These are phyloP conservation scores for Nyctanthes arbortristis DNA, from an alignment of 257 asterid species.

Conservation along the genomic window DNA sequence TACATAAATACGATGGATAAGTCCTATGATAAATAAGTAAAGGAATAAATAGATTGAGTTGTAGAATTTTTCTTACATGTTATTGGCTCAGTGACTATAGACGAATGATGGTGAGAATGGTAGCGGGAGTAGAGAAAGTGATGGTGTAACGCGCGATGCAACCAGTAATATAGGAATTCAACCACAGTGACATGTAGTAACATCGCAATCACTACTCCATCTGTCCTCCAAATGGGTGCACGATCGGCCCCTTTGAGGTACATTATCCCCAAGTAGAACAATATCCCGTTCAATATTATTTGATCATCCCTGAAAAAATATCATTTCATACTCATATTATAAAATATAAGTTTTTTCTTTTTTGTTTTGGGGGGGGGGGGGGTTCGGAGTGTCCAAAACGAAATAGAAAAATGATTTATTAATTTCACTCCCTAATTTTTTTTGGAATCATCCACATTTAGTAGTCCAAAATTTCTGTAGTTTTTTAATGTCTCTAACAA, in stretches of 20 bases:
- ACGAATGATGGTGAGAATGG: constrained; percentile 45
- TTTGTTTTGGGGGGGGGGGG: too few relatives aligned
- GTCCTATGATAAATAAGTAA: too few relatives aligned
- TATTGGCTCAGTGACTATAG: constrained; percentile 42
- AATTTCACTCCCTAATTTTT: too few relatives aligned
- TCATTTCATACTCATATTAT: neutral
- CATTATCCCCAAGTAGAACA: constrained; percentile 22
- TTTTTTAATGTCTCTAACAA: too few relatives aligned
- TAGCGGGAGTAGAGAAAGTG: constrained; percentile 44
- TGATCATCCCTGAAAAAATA: constrained; percentile 42
- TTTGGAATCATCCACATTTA: too few relatives aligned
- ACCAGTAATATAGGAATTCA: constrained; percentile 43
- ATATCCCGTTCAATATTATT: constrained; percentile 30
- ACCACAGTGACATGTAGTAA: constrained; percentile 31
- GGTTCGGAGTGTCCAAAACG: too few relatives aligned
- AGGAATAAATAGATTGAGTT: too few relatives aligned
- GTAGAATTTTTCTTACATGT: constrained; percentile 30
- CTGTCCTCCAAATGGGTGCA: constrained; percentile 32
- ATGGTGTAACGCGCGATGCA: constrained; percentile 44
- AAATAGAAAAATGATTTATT: too few relatives aligned
- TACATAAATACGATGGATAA: too few relatives aligned
- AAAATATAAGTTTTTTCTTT: too few relatives aligned
- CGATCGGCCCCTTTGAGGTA: neutral
- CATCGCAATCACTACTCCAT: constrained; percentile 21
- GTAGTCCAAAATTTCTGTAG: too few relatives aligned